Evolutionary conservation across 2,329 filamentous ascomycete genomes (phyloP), one percentile per base, ranked within the genome.

Genomic region (Fusarium decemcellulare): DNA sequence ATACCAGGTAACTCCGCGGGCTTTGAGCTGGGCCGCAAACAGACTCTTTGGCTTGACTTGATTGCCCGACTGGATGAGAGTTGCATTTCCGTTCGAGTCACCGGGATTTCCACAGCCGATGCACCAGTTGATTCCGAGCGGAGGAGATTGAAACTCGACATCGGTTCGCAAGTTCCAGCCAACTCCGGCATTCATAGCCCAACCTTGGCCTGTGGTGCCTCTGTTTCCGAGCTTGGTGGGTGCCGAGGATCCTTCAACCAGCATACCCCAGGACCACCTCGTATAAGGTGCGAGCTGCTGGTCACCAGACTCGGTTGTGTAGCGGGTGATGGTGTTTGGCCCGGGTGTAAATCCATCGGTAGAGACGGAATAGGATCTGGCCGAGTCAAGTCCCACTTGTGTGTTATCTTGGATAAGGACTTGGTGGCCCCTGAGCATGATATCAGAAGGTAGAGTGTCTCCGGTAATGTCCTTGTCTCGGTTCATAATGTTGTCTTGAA

Each of bases 121-220:
- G 9, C 52, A 60, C 65, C 65, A 68, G 32, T 68, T 68, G 2
- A 68, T n/a, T 0, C 65, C 65, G 8, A 68, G 59, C 0, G 65
- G 65, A 6, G 65, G 55, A 2, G 53, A 59, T 47, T 66, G 18
- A 15, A 68, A 37, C 2, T 7, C 32, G 15, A 46, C 43, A 3
- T 54, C 23, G 12, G 36, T 59, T 7, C 42, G 18, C 3, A 59
- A 27, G 29, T 66, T 68, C 63, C 65, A 68, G 1, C 48, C 65
- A 10, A 68, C 65, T 1, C 55, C 65, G 2, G 34, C 65, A 44
- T 68, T 68, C 10, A 68, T 60, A 5, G 55, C 37, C 65, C 65
- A 68, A 8, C 65, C 65, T 1, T 60, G 18, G 12, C 48, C 48
- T 8, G 32, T 56, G 18, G 61, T 57, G 1, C 59, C 59, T 10